Percentiles rank a stretch among this genome's conserved stretches.
These are phyloP conservation scores for Coemansia sp. DNA, from an alignment of 192 early-diverging fungal species.

Conservation along the genomic window DNA sequence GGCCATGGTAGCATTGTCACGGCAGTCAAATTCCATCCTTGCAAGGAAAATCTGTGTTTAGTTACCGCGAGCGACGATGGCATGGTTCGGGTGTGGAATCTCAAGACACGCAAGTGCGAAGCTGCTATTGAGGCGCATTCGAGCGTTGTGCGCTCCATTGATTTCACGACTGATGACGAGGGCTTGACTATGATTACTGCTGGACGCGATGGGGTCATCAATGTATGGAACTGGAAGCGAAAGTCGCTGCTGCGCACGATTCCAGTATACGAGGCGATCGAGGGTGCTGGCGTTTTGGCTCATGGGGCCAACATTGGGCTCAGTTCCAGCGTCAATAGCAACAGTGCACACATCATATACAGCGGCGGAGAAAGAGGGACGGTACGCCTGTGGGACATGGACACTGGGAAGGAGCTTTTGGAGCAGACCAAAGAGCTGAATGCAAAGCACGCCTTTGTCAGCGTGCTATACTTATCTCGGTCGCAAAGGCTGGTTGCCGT, in stretches of 20 bases:
- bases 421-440: slow-evolving; percentile 69
- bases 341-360: slow-evolving; percentile 61
- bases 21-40: slow-evolving; percentile 78
- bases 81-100: slow-evolving; percentile 87
- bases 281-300: slow-evolving; percentile 76
- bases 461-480: slow-evolving; percentile 62
- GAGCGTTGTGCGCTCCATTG: slow-evolving; percentile 88
- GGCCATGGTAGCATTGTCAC: slow-evolving; percentile 90
- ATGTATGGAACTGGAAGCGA: slow-evolving; percentile 78
- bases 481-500: slow-evolving; percentile 66
- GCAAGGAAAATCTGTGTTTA: slow-evolving; percentile 60
- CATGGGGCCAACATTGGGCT: slow-evolving; percentile 41
- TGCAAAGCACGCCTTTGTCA: slow-evolving; percentile 74
- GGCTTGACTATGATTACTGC: slow-evolving; percentile 75
- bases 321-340: neutral
- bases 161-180: slow-evolving; percentile 62
- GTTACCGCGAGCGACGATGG: slow-evolving; percentile 92
- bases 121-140: slow-evolving; percentile 82
- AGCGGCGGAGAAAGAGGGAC: slow-evolving; percentile 83
- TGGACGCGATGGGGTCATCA: slow-evolving; percentile 89
- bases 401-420: slow-evolving; percentile 66
- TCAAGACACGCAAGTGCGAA: slow-evolving; percentile 71
- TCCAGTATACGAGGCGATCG: slow-evolving; percentile 86
- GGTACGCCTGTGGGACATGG: slow-evolving; percentile 86
- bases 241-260: slow-evolving; percentile 72